Evolutionary conservation across 2,329 filamentous ascomycete genomes (phyloP).

Genomic region (Coniochaeta sp.): DNA sequence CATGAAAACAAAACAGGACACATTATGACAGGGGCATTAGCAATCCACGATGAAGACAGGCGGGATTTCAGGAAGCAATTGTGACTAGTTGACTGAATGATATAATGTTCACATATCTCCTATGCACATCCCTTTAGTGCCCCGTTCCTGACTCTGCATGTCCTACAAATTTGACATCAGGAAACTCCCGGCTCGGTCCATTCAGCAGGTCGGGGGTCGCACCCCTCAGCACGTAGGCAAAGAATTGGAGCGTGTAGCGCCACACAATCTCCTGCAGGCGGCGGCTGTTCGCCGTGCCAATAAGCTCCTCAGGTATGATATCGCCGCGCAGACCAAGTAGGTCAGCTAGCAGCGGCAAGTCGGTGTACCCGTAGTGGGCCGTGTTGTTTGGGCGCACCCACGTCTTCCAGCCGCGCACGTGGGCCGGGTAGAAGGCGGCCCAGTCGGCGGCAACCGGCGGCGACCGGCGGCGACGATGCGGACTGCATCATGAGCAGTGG

Average conservation of each 20-base stretch:
- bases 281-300: neutral
- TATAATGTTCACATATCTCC: neutral
- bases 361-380: neutral
- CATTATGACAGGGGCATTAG: too few species aligned
- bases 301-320: neutral
- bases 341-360: slow-evolving; percentile 1
- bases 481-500: slow-evolving; percentile 2
- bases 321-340: neutral
- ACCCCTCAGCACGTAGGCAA: neutral
- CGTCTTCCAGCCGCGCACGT: slow-evolving; percentile 1
- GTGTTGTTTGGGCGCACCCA: slow-evolving; percentile 1
- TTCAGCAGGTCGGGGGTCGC: neutral
- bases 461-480: neutral
- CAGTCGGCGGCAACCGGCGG: neutral
- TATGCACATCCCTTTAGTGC: neutral
- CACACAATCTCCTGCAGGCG: slow-evolving; percentile 2
- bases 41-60: too few species aligned
- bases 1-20: too few species aligned
- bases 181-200: neutral
- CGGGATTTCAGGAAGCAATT: too few species aligned
- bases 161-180: slow-evolving; percentile 1
- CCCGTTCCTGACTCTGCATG: neutral
- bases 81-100: too few species aligned
- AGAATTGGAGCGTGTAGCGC: neutral
- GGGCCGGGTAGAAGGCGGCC: neutral